phyloP scores from a whole-genome alignment of 1,284 basidiomycete species.

The Puccinia triticina region DNA sequence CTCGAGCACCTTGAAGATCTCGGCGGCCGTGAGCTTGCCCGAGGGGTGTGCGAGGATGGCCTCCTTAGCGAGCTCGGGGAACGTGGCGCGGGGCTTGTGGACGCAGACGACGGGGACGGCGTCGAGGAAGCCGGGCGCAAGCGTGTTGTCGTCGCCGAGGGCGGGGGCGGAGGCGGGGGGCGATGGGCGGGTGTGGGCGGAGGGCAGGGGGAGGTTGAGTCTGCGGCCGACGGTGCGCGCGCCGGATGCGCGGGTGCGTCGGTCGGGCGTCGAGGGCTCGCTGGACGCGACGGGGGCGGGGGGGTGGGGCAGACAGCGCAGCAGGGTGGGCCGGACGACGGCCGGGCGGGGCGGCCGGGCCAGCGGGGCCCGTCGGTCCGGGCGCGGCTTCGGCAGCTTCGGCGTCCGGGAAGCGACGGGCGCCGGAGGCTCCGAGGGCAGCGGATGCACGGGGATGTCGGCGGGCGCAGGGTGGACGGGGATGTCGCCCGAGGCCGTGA shows the following conservation, averaged over 20 bases:
- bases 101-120: conserved; percentile 40
- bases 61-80: conserved; percentile 51
- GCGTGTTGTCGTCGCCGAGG: conserved; percentile 19
- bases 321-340: conserved; percentile 2
- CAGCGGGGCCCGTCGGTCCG: not conserved
- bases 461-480: conserved; percentile 3
- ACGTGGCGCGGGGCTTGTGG: conserved; percentile 28
- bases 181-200: conserved; percentile 33
- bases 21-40: conserved; percentile 49
- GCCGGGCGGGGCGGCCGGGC: not conserved
- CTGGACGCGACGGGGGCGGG: not conserved
- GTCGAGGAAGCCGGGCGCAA: conserved; percentile 45
- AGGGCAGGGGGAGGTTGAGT: conserved; percentile 42
- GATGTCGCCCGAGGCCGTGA: conserved; percentile 44
- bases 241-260: conserved; percentile 42
- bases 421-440: too few species aligned
- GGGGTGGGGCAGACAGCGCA: conserved; percentile 7
- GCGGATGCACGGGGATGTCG: conserved; percentile 28
- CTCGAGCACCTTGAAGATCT: conserved; percentile 51
- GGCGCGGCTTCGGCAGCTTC: not conserved
- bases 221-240: conserved; percentile 23
- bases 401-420: not conserved
- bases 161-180: not conserved
- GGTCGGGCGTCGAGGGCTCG: not conserved
- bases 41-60: conserved; percentile 39